Conservation (phyloP, 345 rosid genomes). For the Geranium brycei region DNA sequence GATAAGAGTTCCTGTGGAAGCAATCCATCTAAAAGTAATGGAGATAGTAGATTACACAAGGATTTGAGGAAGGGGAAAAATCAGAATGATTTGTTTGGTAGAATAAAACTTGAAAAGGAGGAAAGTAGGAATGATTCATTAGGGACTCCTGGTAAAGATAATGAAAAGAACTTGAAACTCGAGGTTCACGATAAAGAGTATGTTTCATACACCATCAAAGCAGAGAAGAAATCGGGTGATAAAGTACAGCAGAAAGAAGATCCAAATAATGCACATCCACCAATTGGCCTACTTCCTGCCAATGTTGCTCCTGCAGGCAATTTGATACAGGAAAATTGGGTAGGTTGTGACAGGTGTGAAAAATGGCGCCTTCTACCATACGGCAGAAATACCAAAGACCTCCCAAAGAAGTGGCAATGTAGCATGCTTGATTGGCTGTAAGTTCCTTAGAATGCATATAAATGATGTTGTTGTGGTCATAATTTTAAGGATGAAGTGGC, state of each 20-base stretch:
- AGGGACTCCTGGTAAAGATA: neutral
- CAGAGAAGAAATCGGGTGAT: neutral
- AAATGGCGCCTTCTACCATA: conserved; percentile 88
- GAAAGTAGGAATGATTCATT: neutral
- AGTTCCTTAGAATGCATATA: conserved; percentile 26
- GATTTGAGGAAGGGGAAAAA: neutral
- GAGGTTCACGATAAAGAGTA: neutral
- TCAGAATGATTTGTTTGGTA: neutral
- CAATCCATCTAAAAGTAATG: neutral
- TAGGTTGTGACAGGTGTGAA: conserved; percentile 77
- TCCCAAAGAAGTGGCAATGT: conserved; percentile 93
- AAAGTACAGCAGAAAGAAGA: neutral
- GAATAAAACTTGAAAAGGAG: neutral
- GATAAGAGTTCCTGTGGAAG: neutral
- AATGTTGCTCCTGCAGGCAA: conserved; percentile 17
- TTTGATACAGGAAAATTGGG: conserved; percentile 3
- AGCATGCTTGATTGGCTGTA: conserved; percentile 97
- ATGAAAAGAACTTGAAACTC: neutral
- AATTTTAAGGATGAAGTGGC: neutral
- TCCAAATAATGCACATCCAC: neutral
- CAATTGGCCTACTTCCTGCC: neutral
- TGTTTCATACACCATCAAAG: neutral
- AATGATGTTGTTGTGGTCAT: neutral
- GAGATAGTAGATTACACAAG: neutral
- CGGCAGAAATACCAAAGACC: conserved; percentile 44